Evolutionary conservation across 163 green algal genomes (phyloP), one percentile per base, ranked within the genome.

Genomic region (Chloromonas sp.): DNA sequence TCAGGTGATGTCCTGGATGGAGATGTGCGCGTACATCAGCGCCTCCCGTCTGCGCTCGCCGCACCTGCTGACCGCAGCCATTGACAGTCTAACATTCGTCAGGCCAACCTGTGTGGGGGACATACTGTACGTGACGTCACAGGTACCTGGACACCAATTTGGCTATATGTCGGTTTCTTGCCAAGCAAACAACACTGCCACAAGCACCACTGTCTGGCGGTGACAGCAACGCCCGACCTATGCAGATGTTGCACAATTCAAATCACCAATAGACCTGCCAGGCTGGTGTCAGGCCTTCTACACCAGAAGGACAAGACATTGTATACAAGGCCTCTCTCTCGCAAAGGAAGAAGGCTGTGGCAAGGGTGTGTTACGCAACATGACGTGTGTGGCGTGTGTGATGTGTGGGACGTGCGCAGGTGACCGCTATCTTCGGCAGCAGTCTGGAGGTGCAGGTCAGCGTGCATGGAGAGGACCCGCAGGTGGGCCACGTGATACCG

Each of bases 1-100:
- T 60, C 82, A 95, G 92, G 91, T 97, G 2, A 93, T 97, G 92
- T 86, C 84, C 2, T 96, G 93, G 95, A 96, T 98, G 89, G 94
- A 97, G 94, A 91, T 96, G 89, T 94, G 89, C 78, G 94, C 94
- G 0, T 97, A 96, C 90, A 94, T 98, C 80, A 89, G 85, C n/a
- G 95, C 93, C 61, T 92, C 86, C 8, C 91, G 95, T 1, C 90
- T 98, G 79, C 87, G 94, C 13, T 92, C 92, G 0, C 85, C 87
- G n/a, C 89, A 92, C 87, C 85, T 95, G 61, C 91, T 98, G 1
- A 97, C 93, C 0, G 95, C 94, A 15, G 85, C 85, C 85, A 95
- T 98, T 92, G 95, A 98, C 87, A 89, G 81, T 77, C 88, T 98
- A 58, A 87, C 86, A 60, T 97, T 98, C 86, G 83, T 87, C 0